phyloP scores from a whole-genome alignment of 2,329 filamentous ascomycete genomes.

The Phoma sp. region DNA sequence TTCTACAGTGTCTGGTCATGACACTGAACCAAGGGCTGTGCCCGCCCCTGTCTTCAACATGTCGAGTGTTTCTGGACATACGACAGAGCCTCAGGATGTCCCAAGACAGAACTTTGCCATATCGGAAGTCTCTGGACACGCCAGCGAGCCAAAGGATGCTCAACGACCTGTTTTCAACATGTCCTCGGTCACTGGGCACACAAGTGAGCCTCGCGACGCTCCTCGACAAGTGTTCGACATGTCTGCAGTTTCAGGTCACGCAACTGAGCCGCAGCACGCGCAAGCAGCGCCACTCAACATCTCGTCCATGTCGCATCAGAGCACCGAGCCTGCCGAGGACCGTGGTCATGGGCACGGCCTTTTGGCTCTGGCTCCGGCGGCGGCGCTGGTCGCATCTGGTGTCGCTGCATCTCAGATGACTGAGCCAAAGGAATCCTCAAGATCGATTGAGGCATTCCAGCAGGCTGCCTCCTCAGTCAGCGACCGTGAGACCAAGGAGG shows the following conservation, averaged over 20 bases:
- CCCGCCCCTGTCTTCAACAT: constrained; percentile 26
- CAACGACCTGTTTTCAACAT: constrained; percentile 8
- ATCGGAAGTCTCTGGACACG: constrained; percentile 31
- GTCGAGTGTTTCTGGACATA: constrained; percentile 32
- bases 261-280: constrained; percentile 32
- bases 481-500: not conserved
- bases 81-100: constrained; percentile 34
- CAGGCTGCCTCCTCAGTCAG: not conserved
- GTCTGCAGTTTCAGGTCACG: constrained; percentile 32
- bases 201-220: constrained; percentile 25
- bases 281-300: constrained; percentile 14
- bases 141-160: constrained; percentile 27
- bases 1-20: constrained; percentile 31
- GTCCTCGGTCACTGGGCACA: constrained; percentile 14
- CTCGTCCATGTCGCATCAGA: constrained; percentile 37
- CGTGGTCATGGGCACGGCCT: constrained; percentile 5
- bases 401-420: constrained; percentile 36
- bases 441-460: not conserved
- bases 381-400: constrained; percentile 35
- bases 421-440: constrained; percentile 21
- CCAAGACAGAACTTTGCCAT: constrained; percentile 24
- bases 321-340: constrained; percentile 35
- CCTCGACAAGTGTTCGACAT: constrained; percentile 24
- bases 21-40: constrained; percentile 25
- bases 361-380: constrained; percentile 23